Evolutionary conservation across 306 rosid species (phyloP).

Genomic region (Vigna hirtella): DNA sequence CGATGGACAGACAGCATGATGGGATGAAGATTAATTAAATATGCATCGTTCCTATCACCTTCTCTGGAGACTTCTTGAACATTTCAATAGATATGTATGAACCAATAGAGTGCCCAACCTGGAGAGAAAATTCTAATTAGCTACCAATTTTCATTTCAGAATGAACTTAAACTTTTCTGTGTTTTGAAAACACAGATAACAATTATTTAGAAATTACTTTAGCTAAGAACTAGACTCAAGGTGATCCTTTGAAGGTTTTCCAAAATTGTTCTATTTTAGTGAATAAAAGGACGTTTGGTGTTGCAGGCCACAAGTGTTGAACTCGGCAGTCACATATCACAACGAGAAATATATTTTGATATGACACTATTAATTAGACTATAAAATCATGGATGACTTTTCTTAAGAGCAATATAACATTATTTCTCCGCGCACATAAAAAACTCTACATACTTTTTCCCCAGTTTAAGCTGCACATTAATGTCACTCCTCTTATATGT

Average conservation of each 20-base stretch:
- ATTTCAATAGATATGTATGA: conserved; percentile 71
- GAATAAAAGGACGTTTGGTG: conserved; percentile 11
- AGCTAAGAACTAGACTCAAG: conserved; percentile 32
- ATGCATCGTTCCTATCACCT: conserved; percentile 59
- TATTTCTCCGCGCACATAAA: conserved; percentile 1
- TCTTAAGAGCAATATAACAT: conserved; percentile 21
- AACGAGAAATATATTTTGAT: conserved; percentile 2
- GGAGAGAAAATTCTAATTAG: conserved; percentile 45
- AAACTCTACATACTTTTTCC: not conserved
- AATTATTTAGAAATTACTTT: conserved; percentile 7
- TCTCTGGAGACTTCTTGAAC: conserved; percentile 60
- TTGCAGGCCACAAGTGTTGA: conserved; percentile 29
- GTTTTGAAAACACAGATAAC: conserved; percentile 2
- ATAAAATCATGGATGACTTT: not conserved
- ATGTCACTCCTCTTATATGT: no score
- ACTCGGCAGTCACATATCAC: not conserved
- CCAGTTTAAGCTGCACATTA: not conserved
- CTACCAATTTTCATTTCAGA: conserved; percentile 37
- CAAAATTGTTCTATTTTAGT: conserved; percentile 34
- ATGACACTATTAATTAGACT: not conserved
- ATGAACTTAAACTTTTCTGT: conserved; percentile 24
- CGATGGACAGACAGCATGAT: conserved; percentile 37
- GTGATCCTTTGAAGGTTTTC: conserved; percentile 28
- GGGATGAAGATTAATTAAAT: conserved; percentile 4
- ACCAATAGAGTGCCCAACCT: conserved; percentile 97